phyloP scores from a whole-genome alignment of 768 basidiomycete species.

The Pisolithus tinctorius region DNA sequence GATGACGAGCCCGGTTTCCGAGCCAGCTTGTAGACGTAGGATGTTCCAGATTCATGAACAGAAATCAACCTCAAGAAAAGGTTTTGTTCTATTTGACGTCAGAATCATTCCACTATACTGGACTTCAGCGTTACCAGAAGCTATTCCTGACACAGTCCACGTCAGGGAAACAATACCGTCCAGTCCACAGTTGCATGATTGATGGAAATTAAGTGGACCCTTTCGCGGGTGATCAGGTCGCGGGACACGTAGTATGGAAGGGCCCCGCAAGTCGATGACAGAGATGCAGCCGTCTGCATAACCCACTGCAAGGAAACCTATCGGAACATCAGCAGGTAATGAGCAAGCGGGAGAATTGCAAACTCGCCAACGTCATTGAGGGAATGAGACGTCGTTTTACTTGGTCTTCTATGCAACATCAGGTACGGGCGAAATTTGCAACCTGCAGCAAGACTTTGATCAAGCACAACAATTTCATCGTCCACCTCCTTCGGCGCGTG shows the following conservation, averaged over 20 bases:
- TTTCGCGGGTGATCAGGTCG: constrained; percentile 33
- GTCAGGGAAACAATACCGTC: constrained; percentile 47
- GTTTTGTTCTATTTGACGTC: constrained; percentile 33
- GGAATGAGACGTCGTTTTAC: constrained; percentile 47
- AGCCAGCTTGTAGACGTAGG: constrained; percentile 50
- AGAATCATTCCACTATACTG: neutral
- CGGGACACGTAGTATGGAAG: constrained; percentile 48
- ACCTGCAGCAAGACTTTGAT: constrained; percentile 34
- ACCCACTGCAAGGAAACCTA: constrained; percentile 75
- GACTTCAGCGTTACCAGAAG: constrained; percentile 36
- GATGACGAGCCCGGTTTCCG: constrained; percentile 29
- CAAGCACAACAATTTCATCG: constrained; percentile 48
- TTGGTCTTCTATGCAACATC: constrained; percentile 43
- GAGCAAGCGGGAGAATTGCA: neutral
- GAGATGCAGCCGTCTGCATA: constrained; percentile 54
- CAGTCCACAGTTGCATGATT: constrained; percentile 28
- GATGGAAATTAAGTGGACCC: constrained; percentile 24
- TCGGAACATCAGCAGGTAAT: neutral
- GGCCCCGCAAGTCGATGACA: constrained; percentile 71
- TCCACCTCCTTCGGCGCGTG: constrained; percentile 26
- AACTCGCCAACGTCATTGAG: constrained; percentile 67
- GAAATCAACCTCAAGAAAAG: constrained; percentile 56
- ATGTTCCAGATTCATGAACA: constrained; percentile 48
- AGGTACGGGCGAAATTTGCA: constrained; percentile 56
- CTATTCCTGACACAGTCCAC: constrained; percentile 60